Base-by-base conservation (phyloP, 2,329 filamentous ascomycete genomes). In the Penicillium vulpinum region DNA sequence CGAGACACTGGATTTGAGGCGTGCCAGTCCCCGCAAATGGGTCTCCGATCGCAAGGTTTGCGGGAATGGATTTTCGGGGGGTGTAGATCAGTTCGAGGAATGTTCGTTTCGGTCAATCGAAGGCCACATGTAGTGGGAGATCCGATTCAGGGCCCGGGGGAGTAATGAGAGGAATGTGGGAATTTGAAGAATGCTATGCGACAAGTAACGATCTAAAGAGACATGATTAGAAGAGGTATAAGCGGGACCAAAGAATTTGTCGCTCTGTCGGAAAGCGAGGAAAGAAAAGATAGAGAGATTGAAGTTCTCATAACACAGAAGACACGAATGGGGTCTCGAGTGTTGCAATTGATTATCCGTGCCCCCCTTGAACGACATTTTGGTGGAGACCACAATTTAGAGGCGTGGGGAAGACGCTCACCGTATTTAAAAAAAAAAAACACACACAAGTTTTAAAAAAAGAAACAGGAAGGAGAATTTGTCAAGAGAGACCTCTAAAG, bases 391-490 rank as follows among this genome's bases (percentile, higher is more conserved):
- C 60, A 63, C 57, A 56, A 57, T 52, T 66, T 67, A 63, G 58
- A 70, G 69, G 61, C 64, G 68, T 68, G 67, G 69, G 67, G 65
- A 66, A 69, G 48, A 46, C n/a, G 61, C 61, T 66, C 54, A 66
- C 65, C 36, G 51, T 59, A 43, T 52, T 52, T 46, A 40, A 51
- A 53, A 43, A 43, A 43, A 52, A 54, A 36, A 15, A 3, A 35
- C 31, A 35, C 28, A 45, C 28, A 33, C 43, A 46, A 24, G 9
- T n/a, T 2, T 2, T 15, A 41, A 52, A 47, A 39, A 40, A 43
- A 35, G 41, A 15, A 45, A 53, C 39, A 33, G 15, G 15, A n/a
- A 8, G 35, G 28, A 28, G 18, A 18, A 10, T 16, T n/a, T n/a
- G n/a, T 9, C 15, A 6, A 40, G 26, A 36, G n/a, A 31, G 35